Conservation (phyloP, 2,329 filamentous ascomycete genomes). For the Metarhizium brunneum region DNA sequence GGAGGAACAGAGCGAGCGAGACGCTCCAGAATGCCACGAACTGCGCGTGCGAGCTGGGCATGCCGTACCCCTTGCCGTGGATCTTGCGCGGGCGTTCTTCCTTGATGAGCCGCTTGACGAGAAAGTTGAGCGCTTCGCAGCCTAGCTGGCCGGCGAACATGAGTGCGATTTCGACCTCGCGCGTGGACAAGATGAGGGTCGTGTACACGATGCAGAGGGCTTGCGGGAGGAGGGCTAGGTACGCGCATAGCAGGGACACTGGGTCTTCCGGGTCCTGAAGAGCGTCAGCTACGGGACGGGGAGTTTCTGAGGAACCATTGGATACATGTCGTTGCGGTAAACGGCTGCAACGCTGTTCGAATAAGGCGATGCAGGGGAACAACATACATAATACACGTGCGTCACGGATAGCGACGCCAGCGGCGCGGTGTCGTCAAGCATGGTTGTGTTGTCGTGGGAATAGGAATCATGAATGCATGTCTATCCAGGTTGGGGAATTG, state of each 20-base stretch:
- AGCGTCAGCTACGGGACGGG: not conserved
- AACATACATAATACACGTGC: conserved; percentile 88
- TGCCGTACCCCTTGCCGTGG: conserved; percentile 92
- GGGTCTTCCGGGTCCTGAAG: conserved; percentile 73
- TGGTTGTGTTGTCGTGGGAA: conserved; percentile 7
- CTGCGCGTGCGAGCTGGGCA: conserved; percentile 91
- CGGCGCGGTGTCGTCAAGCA: conserved; percentile 31
- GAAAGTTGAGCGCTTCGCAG: conserved; percentile 87
- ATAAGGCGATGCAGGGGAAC: not conserved
- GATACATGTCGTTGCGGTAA: too few species aligned
- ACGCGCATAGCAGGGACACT: conserved; percentile 81
- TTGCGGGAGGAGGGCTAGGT: conserved; percentile 89
- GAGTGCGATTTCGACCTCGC: conserved; percentile 79
- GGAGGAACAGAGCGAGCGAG: conserved; percentile 74
- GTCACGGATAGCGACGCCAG: conserved; percentile 88
- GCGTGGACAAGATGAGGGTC: conserved; percentile 81
- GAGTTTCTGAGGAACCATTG: too few species aligned
- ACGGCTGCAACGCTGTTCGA: too few species aligned
- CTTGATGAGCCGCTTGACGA: conserved; percentile 81
- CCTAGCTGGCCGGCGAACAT: conserved; percentile 88
- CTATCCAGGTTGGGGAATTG: not conserved
- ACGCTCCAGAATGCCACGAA: conserved; percentile 89
- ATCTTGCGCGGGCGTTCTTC: conserved; percentile 78
- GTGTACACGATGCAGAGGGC: conserved; percentile 84
- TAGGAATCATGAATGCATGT: not conserved